Conservation (phyloP, 164 flowering plant species). For the Akebia trifoliata region DNA sequence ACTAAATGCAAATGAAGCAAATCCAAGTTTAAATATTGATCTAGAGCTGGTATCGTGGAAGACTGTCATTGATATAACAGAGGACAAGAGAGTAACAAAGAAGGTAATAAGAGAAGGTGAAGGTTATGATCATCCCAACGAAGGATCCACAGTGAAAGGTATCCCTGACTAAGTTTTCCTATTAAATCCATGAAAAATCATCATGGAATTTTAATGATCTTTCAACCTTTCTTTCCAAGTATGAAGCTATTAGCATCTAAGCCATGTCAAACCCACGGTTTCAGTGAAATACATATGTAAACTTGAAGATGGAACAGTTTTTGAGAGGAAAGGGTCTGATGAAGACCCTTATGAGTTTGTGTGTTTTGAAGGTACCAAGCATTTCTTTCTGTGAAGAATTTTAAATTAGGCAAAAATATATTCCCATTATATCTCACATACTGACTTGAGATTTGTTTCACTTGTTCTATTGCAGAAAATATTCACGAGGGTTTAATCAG, state of each 20-base stretch:
- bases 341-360: slow-evolving; percentile 38
- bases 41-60: slow-evolving; percentile 51
- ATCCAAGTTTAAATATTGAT: slow-evolving; percentile 25
- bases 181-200: no score
- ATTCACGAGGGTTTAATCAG: slow-evolving; percentile 41
- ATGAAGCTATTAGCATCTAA: no score
- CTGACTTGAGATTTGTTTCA: background rate
- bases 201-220: no score
- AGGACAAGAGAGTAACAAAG: slow-evolving; percentile 37
- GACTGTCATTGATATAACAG: slow-evolving; percentile 34
- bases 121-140: slow-evolving; percentile 40
- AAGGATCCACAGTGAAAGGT: slow-evolving; percentile 48
- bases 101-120: slow-evolving; percentile 37
- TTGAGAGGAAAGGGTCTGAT: slow-evolving; percentile 37
- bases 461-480: slow-evolving; percentile 26
- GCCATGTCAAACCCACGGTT: no score
- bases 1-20: slow-evolving; percentile 12
- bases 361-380: slow-evolving; percentile 28
- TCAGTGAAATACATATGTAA: slow-evolving; percentile 35
- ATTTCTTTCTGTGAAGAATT: background rate
- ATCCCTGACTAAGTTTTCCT: background rate
- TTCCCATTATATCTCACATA: background rate
- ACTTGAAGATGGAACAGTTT: slow-evolving; percentile 39
- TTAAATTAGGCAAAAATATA: background rate
- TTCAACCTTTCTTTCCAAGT: background rate